Conservation (phyloP, 2,329 filamentous ascomycete genomes). For the Phialophora chinensis region DNA sequence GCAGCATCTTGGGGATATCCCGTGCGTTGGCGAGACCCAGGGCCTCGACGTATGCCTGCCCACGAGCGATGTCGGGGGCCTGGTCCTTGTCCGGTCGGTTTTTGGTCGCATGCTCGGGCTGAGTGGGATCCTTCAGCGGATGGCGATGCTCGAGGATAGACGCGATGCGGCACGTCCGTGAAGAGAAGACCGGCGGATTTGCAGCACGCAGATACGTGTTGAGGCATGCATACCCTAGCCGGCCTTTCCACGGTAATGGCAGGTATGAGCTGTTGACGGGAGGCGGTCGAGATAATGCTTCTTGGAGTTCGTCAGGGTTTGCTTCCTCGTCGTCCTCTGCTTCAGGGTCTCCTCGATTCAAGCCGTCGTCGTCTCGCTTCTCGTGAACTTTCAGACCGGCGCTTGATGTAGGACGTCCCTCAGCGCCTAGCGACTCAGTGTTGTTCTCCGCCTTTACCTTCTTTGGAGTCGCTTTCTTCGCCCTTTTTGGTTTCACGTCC, state of each 20-base stretch:
- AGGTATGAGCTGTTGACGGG: slow-evolving; percentile 82
- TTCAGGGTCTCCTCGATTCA: slow-evolving; percentile 56
- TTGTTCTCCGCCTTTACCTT: background rate
- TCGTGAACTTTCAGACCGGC: slow-evolving; percentile 40
- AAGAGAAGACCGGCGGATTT: slow-evolving; percentile 85
- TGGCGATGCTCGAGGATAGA: slow-evolving; percentile 90
- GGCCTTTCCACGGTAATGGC: slow-evolving; percentile 87
- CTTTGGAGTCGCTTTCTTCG: slow-evolving; percentile 8
- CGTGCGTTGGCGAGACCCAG: slow-evolving; percentile 81
- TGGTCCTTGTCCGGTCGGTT: slow-evolving; percentile 81
- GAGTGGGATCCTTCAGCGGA: slow-evolving; percentile 74
- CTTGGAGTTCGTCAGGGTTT: slow-evolving; percentile 63
- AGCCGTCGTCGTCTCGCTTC: slow-evolving; percentile 39
- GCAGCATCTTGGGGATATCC: slow-evolving; percentile 83
- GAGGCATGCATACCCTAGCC: slow-evolving; percentile 87
- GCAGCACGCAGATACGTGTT: slow-evolving; percentile 87
- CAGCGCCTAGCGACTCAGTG: background rate
- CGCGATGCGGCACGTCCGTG: slow-evolving; percentile 86
- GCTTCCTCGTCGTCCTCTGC: slow-evolving; percentile 57
- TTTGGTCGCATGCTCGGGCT: slow-evolving; percentile 81
- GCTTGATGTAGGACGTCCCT: slow-evolving; percentile 7
- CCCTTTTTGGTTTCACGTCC: slow-evolving; percentile 19
- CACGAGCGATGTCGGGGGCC: slow-evolving; percentile 69
- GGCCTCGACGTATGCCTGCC: slow-evolving; percentile 74
- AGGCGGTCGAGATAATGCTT: slow-evolving; percentile 68